Base-by-base conservation (phyloP, 1,284 basidiomycete genomes). In the Psilocybe mexicana region DNA sequence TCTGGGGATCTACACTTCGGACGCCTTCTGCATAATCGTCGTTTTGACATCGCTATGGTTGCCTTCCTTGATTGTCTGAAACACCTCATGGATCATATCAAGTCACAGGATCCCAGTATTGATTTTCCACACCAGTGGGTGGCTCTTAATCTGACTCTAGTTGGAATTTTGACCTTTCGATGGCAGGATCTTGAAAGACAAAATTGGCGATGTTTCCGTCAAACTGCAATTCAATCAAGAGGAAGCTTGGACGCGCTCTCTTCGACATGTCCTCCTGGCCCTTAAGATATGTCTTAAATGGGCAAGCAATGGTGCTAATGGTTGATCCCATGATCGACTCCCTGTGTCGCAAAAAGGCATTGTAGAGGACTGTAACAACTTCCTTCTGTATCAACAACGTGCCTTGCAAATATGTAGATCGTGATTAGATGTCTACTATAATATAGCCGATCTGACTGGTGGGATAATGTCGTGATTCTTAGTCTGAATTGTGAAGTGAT, bases 21-120 rank as follows among this genome's bases (percentile, higher is more conserved):
- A 0, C 85, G 95, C 33, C 72, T 99, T 14, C 78, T 98, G 43
- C 96, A 98, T 70, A 97, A 97, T 68, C 84, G 96, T 26, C 84
- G 96, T 14, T 99, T 99, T 74, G 96, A 98, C 73, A 86, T 92
- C 63, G 97, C 91, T 1, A 96, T 99, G 88, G 93, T 96, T 3
- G 94, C 93, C 2, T 94, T 99, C 65, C 80, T 99, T 45, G 95
- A 98, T 62, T 98, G 96, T 69, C 77, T 99, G 43, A 88, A 93
- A 64, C 94, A 98, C 69, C 76, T 98, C 40, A 87, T 92, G 71
- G 94, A 96, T 54, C 86, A 87, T 67, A 91, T 93, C 38, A 86
- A 85, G 68, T 78, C 81, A 11, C 85, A 90, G 64, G 92, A 96
- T 66, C 63, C 82, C 24, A 75, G 76, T 52, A 77, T 96, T 45